These are phyloP conservation scores for Stephania cephalantha DNA, from an alignment of 164 flowering plant genomes.

Conservation along the genomic window DNA sequence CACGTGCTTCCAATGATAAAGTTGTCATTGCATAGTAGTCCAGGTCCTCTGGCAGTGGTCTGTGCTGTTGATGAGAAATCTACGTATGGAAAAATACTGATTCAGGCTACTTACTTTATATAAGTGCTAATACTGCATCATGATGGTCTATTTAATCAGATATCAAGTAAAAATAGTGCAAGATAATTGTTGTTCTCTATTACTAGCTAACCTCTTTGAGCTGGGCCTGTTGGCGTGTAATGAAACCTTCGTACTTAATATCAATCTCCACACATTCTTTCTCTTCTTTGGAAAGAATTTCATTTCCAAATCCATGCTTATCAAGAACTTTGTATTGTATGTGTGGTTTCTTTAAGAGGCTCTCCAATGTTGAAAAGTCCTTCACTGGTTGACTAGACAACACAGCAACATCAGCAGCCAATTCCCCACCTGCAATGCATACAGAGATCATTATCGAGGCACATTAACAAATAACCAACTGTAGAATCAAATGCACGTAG, in stretches of 20 bases:
- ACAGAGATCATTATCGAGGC: neutral
- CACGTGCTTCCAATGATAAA: slow-evolving; percentile 81
- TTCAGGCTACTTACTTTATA: neutral
- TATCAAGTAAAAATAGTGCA: neutral
- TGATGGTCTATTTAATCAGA: neutral
- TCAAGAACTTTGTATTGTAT: slow-evolving; percentile 68
- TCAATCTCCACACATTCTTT: slow-evolving; percentile 90
- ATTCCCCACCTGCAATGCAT: slow-evolving; percentile 56
- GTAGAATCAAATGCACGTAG: neutral
- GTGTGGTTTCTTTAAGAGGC: slow-evolving; percentile 90
- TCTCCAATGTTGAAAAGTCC: slow-evolving; percentile 63
- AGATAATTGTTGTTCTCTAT: neutral
- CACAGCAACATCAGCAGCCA: slow-evolving; percentile 62
- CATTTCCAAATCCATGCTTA: slow-evolving; percentile 85
- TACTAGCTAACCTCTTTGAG: slow-evolving; percentile 61
- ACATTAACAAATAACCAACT: neutral
- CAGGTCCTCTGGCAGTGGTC: slow-evolving; percentile 69
- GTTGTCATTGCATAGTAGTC: slow-evolving; percentile 82
- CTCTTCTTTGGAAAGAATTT: slow-evolving; percentile 55
- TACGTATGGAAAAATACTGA: slow-evolving; percentile 19
- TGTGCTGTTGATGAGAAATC: slow-evolving; percentile 81
- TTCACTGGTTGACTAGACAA: slow-evolving; percentile 81
- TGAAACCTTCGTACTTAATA: slow-evolving; percentile 95
- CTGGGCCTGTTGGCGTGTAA: slow-evolving; percentile 71
- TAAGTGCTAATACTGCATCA: neutral